Base-by-base conservation (phyloP, 495 filamentous ascomycete species). In the Lindgomyces ingoldianus region DNA sequence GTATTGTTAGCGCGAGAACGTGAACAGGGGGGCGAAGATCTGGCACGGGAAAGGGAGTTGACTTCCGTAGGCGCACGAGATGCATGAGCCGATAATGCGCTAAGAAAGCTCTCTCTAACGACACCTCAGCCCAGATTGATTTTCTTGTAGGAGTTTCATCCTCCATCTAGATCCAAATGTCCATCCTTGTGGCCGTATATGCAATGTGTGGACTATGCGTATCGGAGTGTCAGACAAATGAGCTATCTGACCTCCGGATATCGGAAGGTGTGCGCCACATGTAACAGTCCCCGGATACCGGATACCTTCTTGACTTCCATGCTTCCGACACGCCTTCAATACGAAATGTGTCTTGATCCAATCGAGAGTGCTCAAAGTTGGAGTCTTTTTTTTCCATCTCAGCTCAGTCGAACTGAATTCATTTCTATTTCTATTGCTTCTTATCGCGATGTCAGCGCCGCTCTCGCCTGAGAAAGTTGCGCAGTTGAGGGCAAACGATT, bases 11-110 rank as follows among this genome's bases (percentile, higher is more conserved):
- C n/a, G n/a, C n/a, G n/a, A n/a, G n/a, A n/a, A n/a, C n/a, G n/a
- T n/a, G n/a, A 46, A 16, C 16, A 21, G 44, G 14, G 44, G 44
- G 4, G 44, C 44, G 14, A 46, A 46, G 44, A 46, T 46, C 44
- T 46, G 6, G n/a, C 44, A 46, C 44, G 14, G 44, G 44, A 46
- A 46, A 41, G 16, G 36, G 36, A 41, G 36, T 41, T 41, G 36
- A 41, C 8, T 41, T 41, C 36, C 36, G 36, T 16, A 8, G 36
- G 36, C 44, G n/a, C 44, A 46, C 6, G 6, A 46, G n/a, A 46
- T 46, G 44, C 44, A 46, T 46, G 44, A 46, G 44, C 44, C 22
- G 44, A 46, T 46, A 46, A 46, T 46, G 44, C 44, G 44, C 44
- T 46, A 4, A 46, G 44, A 4, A 46, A 46, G 22, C 44, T 21